Base-by-base conservation (phyloP, 768 basidiomycete genomes). In the Dacryopinax spathularia region DNA sequence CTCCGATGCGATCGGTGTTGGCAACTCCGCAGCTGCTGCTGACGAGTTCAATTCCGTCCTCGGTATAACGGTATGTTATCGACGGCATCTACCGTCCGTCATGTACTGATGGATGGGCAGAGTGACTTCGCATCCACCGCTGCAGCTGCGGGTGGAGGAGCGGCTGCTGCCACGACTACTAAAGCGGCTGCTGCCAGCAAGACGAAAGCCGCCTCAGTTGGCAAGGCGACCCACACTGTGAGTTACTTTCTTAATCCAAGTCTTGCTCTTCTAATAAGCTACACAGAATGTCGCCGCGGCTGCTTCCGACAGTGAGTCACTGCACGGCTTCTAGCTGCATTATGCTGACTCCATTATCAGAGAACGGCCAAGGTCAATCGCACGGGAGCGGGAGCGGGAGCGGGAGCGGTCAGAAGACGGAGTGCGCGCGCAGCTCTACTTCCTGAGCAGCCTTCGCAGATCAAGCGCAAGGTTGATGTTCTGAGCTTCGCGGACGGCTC, bases 41-140 rank as follows among this genome's bases (percentile, higher is more conserved):
- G 48, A 56, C 48, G 48, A 56, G 48, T 56, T 56, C 48, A 56
- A 56, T 29, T 56, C 48, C 10, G 48, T 56, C 18, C 48, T 56
- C 10, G 48, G 48, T 18, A 27, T 56, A 9, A 56, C 48, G 5
- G 48, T 56, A 29, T 15, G 48, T 29, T 15, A 9, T 5, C 13
- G n/a, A n/a, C n/a, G 13, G n/a, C 29, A 27, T 56, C 25, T 56
- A 29, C 13, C 25, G 48, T 3, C 7, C 5, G 25, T 13, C 10
- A 10, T 9, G 7, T 56, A 10, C 48, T 56, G 48, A 56, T 29
- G 48, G 9, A 18, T 9, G 25, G 13, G 15, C 29, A 56, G 48
- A 27, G 25, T 18, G 29, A 56, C 48, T 56, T 56, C 25, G 48
- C 48, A 9, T 25, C 48, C 25, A 56, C 48, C 15, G 48, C 48